These are phyloP conservation scores for Coffea eugenioides DNA, from an alignment of 257 asterid species.

Conservation along the genomic window DNA sequence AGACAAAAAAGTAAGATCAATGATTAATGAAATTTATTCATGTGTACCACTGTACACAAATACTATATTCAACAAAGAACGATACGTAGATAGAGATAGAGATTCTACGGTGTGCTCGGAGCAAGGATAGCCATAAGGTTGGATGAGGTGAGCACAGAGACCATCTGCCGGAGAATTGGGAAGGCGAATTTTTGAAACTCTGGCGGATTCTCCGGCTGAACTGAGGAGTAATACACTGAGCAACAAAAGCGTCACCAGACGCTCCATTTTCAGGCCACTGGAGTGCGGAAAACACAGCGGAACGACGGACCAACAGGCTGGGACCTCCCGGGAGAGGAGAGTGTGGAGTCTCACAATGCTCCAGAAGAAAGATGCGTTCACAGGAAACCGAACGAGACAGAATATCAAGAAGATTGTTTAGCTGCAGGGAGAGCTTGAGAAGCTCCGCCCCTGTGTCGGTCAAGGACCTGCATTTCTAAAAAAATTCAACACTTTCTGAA, in stretches of 20 bases:
- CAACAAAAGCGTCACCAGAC: slow-evolving; percentile 22
- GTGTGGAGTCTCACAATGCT: neutral
- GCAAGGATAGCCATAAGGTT: slow-evolving; percentile 84
- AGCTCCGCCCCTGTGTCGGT: too few relatives aligned
- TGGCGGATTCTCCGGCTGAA: slow-evolving; percentile 34
- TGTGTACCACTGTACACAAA: too few relatives aligned
- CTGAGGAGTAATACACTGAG: slow-evolving; percentile 24
- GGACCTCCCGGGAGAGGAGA: neutral
- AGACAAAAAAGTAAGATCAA: slow-evolving; percentile 5
- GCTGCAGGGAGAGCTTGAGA: too few relatives aligned
- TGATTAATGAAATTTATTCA: too few relatives aligned
- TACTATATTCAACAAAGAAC: neutral
- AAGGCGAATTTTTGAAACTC: slow-evolving; percentile 36
- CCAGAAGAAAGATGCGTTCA: neutral
- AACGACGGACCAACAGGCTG: neutral
- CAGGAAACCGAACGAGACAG: neutral
- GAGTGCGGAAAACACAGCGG: neutral
- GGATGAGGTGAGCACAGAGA: slow-evolving; percentile 68
- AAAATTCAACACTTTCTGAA: too few relatives aligned
- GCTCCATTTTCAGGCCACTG: slow-evolving; percentile 18
- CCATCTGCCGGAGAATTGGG: slow-evolving; percentile 42
- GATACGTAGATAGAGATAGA: slow-evolving; percentile 9
- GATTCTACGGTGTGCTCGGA: slow-evolving; percentile 65
- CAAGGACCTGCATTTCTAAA: too few relatives aligned
- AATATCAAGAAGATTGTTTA: too few relatives aligned